These are phyloP conservation scores for barley (Hordeum vulgare) DNA, from an alignment of 176 grass and related monocot species.

Conservation along the genomic window DNA sequence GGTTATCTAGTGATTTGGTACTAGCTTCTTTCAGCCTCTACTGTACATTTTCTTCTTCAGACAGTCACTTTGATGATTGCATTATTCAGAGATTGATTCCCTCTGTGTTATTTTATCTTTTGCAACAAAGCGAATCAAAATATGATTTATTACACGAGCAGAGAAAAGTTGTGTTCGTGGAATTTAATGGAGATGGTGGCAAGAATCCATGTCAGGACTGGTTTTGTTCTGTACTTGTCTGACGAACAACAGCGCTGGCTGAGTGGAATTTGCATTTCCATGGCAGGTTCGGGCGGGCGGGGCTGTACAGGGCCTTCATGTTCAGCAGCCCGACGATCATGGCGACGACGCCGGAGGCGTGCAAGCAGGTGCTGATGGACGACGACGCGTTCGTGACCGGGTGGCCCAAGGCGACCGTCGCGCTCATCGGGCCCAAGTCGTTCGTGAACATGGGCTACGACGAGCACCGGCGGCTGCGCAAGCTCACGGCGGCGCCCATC, in stretches of 20 bases:
- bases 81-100: too few species aligned
- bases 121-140: neutral
- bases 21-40: too few species aligned
- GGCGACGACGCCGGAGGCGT: slow-evolving; percentile 43
- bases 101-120: neutral
- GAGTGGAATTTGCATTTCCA: neutral
- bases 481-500: slow-evolving; percentile 61
- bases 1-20: neutral
- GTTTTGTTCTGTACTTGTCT: neutral
- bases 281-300: slow-evolving; percentile 51
- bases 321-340: slow-evolving; percentile 83
- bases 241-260: neutral
- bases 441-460: slow-evolving; percentile 64
- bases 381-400: slow-evolving; percentile 61
- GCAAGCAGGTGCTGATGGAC: slow-evolving; percentile 84
- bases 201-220: neutral
- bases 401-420: slow-evolving; percentile 66
- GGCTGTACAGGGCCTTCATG: slow-evolving; percentile 87
- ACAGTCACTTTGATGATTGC: too few species aligned
- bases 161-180: neutral
- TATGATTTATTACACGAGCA: too few species aligned
- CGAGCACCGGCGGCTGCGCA: slow-evolving; percentile 69
- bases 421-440: slow-evolving; percentile 73
- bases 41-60: too few species aligned
- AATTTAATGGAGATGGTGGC: neutral